phyloP scores from a whole-genome alignment of 2,329 filamentous ascomycete species.

The Stagonosporopsis rhizophila region DNA sequence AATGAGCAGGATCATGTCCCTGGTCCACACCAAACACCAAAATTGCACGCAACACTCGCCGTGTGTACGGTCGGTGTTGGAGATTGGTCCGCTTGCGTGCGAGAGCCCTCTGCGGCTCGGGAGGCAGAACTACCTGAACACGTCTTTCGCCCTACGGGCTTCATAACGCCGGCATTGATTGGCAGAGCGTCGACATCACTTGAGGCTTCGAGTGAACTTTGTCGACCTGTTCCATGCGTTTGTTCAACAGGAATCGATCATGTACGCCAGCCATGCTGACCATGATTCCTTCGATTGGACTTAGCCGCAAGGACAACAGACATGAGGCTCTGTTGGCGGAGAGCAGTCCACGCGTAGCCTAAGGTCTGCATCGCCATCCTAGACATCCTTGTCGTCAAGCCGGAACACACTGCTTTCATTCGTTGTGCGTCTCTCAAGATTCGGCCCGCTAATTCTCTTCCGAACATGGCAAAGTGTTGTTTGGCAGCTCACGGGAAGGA shows the following conservation, averaged over 20 bases:
- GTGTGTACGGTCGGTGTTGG: constrained; percentile 1
- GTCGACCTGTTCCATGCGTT: constrained; percentile 3
- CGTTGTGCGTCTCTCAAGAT: background rate
- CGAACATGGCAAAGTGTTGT: constrained; percentile 11
- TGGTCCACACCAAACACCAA: background rate
- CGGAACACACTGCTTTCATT: constrained; percentile 3
- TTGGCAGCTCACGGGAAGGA: constrained; percentile 15
- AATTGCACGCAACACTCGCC: background rate
- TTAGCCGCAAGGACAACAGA: background rate
- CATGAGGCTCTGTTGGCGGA: constrained; percentile 32
- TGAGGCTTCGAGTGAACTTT: constrained; percentile 17
- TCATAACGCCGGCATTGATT: constrained; percentile 13
- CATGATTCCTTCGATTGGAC: constrained; percentile 5
- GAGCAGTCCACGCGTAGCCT: constrained; percentile 17
- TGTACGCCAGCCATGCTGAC: constrained; percentile 6
- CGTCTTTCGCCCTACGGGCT: constrained; percentile 3
- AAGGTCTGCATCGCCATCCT: constrained; percentile 1
- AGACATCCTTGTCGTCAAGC: constrained; percentile 1
- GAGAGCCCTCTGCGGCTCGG: background rate
- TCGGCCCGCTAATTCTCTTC: constrained; percentile 7
- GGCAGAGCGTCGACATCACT: constrained; percentile 4
- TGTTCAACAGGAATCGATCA: background rate
- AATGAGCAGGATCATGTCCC: background rate
- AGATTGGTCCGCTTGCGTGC: constrained; percentile 11
- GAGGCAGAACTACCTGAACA: constrained; percentile 20